Base-by-base conservation (phyloP, 805 yeast species). In the Metschnikowia similis region DNA sequence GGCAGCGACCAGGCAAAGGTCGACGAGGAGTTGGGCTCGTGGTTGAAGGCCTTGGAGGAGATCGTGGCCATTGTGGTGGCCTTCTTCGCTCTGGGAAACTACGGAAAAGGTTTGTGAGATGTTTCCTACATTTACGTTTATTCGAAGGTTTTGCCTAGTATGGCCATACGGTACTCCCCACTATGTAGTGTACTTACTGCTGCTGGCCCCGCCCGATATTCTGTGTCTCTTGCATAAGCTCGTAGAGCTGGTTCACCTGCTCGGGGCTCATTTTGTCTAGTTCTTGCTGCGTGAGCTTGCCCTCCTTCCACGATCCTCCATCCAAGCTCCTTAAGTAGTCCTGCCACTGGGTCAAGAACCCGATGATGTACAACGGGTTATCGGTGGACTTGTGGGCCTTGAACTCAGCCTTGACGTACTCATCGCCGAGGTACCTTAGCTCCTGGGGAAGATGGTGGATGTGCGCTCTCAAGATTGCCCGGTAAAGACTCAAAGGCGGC, bases 321-420 rank as follows among this genome's bases (percentile, higher is more conserved):
- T 81, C 77, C 26, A 87, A 77, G 64, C 72, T 70, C 10, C 75
- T 70, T 53, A 87, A 73, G 60, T 87, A 87, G 53, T 85, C 92
- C 66, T 94, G 99, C 99, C 99, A 94, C 52, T 89, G 85, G 1
- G 96, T 82, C 53, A 94, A 74, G 59, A 94, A 94, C 9, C 97
- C 99, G 9, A 94, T 90, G 32, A 94, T 89, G 62, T 92, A 96
- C 26, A 89, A 75, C 3, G 99, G 98, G 65, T 94, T 90, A 56
- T 89, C 96, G 6, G 85, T 79, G 43, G 73, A 67, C 52, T 83
- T 80, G 69, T 94, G 99, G 6, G 91, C 85, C 59, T 83, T 82
- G 73, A 94, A 94, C 70, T 94, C 99, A 34, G 84, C 80, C 63
- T 83, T 87, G 46, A 92, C 96, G 65, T 94, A 94, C 56, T 82